A percentile compares a stretch with the other conserved stretches of the same genome.
Conservation (phyloP, 306 rosid genomes). For the Cicer chorassanicum region DNA sequence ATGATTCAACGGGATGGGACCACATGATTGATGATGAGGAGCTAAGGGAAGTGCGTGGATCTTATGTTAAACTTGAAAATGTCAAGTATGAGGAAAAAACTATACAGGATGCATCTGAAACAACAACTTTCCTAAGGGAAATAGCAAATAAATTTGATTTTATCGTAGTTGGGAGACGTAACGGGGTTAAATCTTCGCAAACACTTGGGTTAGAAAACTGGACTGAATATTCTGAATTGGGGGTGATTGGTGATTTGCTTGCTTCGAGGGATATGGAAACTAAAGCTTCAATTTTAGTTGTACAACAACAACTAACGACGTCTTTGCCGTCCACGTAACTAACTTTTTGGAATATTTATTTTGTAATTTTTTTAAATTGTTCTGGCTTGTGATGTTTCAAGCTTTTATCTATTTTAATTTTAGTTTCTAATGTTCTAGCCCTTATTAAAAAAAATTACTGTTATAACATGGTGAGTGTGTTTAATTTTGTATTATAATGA, state of each 20-base stretch:
- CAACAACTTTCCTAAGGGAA: slow-evolving; percentile 40
- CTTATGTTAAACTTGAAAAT: slow-evolving; percentile 11
- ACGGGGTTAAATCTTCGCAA: slow-evolving; percentile 45
- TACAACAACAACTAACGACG: slow-evolving; percentile 51
- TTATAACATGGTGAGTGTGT: too few relatives aligned
- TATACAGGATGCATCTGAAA: slow-evolving; percentile 44
- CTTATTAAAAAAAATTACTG: too few relatives aligned
- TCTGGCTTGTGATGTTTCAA: not conserved
- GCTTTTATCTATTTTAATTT: not conserved
- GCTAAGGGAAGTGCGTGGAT: slow-evolving; percentile 37
- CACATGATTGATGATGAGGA: slow-evolving; percentile 47
- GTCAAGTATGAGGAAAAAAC: slow-evolving; percentile 41
- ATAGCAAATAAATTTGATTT: slow-evolving; percentile 47
- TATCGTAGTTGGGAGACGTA: slow-evolving; percentile 61
- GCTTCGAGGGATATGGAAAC: slow-evolving; percentile 51
- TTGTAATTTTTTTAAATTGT: not conserved
- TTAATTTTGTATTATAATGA: too few relatives aligned
- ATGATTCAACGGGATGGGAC: slow-evolving; percentile 40
- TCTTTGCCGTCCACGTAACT: not conserved
- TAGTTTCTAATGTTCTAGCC: too few relatives aligned
- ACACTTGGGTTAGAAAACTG: slow-evolving; percentile 56
- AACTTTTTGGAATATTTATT: not conserved
- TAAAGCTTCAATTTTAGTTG: slow-evolving; percentile 57
- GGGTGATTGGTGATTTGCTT: slow-evolving; percentile 65
- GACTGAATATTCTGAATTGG: slow-evolving; percentile 68